Evolutionary conservation across 2,329 filamentous ascomycete species (phyloP), one percentile per base, ranked within the genome.

Genomic region (Arthrobotrys iridis): DNA sequence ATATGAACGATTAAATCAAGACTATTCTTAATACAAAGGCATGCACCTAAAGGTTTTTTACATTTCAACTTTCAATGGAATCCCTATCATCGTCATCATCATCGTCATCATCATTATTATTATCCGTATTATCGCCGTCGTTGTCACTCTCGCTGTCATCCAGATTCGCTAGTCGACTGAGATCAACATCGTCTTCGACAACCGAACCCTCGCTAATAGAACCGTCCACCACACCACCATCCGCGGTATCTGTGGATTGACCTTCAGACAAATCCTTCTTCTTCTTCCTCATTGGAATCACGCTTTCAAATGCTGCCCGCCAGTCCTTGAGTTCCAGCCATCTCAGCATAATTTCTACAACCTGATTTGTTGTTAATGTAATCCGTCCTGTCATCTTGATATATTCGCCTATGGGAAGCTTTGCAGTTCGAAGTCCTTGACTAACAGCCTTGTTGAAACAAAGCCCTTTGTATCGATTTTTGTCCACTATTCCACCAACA

Each of bases 241-340:
- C 40, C 20, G 43, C 35, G 1, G 8, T 13, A 43, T 79, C 68
- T 85, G 92, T 78, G 96, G 80, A 64, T 86, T 87, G 0, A 91
- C 93, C 0, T 92, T 93, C 43, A 4, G 18, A 5, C n/a, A n/a
- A 26, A 26, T 35, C 26, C 4, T 59, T 65, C 24, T 33, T 63
- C 24, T 63, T 60, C 82, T 99, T 99, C 77, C 95, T 86, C 83
- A 93, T 93, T 0, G 95, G 95, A 78, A 99, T 93, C 2, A 96
- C 93, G 58, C 88, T 86, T 83, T 93, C 83, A 81, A 99, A 99
- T 0, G 95, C 93, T 80, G 91, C 85, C 0, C 90, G 93, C 95
- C 95, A 99, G 81, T 98, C 91, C 1, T 91, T 92, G 55, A 88
- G 88, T 82, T 97, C 93, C 64, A 99, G 83, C 93, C 93, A 99